These are phyloP conservation scores for Leccinum disarticulatum DNA, from an alignment of 768 basidiomycete genomes.

Conservation along the genomic window DNA sequence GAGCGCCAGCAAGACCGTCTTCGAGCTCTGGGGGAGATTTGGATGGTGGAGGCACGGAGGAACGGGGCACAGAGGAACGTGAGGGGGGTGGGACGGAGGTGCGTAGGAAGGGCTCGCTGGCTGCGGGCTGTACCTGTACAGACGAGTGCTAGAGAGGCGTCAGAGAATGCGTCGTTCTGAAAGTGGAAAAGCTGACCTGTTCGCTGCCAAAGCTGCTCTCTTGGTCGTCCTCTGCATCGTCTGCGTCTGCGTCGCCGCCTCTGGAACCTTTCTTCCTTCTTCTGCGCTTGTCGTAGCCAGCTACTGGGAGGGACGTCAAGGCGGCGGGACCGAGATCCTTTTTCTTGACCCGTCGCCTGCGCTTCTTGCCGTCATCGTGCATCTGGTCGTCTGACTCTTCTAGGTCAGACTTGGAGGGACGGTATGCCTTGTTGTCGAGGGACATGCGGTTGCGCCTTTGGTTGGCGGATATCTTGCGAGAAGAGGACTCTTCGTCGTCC, in stretches of 20 bases:
- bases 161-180: slow-evolving; percentile 11
- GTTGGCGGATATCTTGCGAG: slow-evolving; percentile 34
- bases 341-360: slow-evolving; percentile 51
- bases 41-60: slow-evolving; percentile 44
- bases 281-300: slow-evolving; percentile 60
- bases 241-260: slow-evolving; percentile 35
- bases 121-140: slow-evolving; percentile 33
- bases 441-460: slow-evolving; percentile 65
- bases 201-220: slow-evolving; percentile 39
- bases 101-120: slow-evolving; percentile 33
- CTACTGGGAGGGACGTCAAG: slow-evolving; percentile 65
- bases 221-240: slow-evolving; percentile 50
- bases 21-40: slow-evolving; percentile 13
- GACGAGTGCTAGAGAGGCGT: slow-evolving; percentile 24
- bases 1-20: slow-evolving; percentile 38
- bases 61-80: slow-evolving; percentile 38
- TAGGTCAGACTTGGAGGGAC: slow-evolving; percentile 61
- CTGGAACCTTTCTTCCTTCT: slow-evolving; percentile 52
- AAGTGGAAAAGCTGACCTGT: slow-evolving; percentile 38
- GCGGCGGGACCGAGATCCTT: slow-evolving; percentile 53
- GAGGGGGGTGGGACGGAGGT: slow-evolving; percentile 39
- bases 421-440: slow-evolving; percentile 79
- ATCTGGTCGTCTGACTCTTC: slow-evolving; percentile 66
- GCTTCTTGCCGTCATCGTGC: slow-evolving; percentile 51
- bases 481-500: slow-evolving; percentile 25